Conservation (phyloP, 2,329 filamentous ascomycete species). For the Fusarium nurragi region DNA sequence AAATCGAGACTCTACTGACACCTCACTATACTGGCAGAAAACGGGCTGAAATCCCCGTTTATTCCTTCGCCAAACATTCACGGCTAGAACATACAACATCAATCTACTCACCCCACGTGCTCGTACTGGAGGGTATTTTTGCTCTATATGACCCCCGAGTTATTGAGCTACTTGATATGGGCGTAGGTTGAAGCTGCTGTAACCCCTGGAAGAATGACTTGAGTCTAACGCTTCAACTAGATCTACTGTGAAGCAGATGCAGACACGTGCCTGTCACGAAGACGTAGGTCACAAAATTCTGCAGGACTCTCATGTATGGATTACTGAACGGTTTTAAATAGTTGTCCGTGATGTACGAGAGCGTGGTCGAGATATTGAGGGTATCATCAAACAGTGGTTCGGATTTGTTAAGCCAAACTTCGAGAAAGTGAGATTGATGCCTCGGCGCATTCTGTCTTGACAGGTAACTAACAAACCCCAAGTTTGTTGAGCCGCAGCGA, state of each 20-base stretch:
- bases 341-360: conserved; percentile 89
- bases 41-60: conserved; percentile 89
- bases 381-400: conserved; percentile 99
- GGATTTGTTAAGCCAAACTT: conserved; percentile 96
- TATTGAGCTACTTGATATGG: conserved; percentile 88
- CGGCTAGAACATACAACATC: conserved; percentile 81
- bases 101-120: conserved; percentile 95
- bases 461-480: conserved; percentile 16
- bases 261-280: conserved; percentile 89
- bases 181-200: conserved; percentile 59
- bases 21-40: conserved; percentile 62
- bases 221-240: conserved; percentile 50
- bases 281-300: conserved; percentile 66
- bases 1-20: conserved; percentile 19
- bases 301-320: neutral
- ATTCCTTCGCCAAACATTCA: conserved; percentile 93
- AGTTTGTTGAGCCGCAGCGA: conserved; percentile 90
- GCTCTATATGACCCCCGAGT: conserved; percentile 90
- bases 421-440: conserved; percentile 65
- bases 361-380: conserved; percentile 89
- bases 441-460: neutral
- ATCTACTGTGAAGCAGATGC: conserved; percentile 97
- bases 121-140: conserved; percentile 96
- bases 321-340: conserved; percentile 48
- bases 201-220: neutral